A percentile compares a stretch with the other conserved stretches of the same genome.
Evolutionary conservation across 2,329 filamentous ascomycete genomes (phyloP).

Genomic region (Purpureocillium takamizusanense): DNA sequence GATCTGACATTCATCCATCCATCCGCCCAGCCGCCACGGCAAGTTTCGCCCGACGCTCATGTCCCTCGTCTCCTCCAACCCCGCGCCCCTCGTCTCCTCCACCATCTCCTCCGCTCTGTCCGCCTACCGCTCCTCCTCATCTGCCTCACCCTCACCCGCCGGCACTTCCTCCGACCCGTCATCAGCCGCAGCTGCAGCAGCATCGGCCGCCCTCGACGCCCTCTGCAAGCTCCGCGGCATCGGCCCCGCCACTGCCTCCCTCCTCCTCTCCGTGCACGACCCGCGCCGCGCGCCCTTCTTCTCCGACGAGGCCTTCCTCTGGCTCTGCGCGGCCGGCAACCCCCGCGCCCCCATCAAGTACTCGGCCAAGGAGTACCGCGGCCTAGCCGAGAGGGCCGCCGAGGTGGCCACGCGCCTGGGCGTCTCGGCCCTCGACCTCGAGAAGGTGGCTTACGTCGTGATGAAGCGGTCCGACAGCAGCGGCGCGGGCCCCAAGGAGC

Average conservation of each 20-base stretch:
- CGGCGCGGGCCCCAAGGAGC: not conserved
- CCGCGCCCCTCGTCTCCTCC: constrained; percentile 30
- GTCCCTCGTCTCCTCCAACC: constrained; percentile 54
- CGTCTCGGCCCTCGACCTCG: constrained; percentile 52
- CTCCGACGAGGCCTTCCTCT: constrained; percentile 70
- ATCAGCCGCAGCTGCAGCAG: too few species aligned
- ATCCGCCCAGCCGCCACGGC: constrained; percentile 41
- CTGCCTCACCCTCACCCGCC: too few species aligned
- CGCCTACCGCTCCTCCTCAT: constrained; percentile 29
- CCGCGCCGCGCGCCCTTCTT: constrained; percentile 60
- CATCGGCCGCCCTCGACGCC: constrained; percentile 38
- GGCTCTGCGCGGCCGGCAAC: constrained; percentile 50
- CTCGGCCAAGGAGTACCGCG: constrained; percentile 56
- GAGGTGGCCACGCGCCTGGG: constrained; percentile 37
- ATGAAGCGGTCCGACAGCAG: constrained; percentile 33
- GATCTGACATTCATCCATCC: not conserved
- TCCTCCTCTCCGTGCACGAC: constrained; percentile 59
- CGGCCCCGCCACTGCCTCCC: constrained; percentile 69
- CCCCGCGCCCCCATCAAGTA: constrained; percentile 53
- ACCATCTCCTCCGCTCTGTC: constrained; percentile 44
- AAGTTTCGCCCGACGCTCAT: constrained; percentile 53
- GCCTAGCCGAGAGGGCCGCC: constrained; percentile 36
- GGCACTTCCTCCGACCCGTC: too few species aligned
- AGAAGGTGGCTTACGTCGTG: constrained; percentile 63
- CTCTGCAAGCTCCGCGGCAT: constrained; percentile 61